A percentile compares a stretch with the other conserved stretches of the same genome.
phyloP scores from a whole-genome alignment of 768 basidiomycete genomes.

The Termitomyces sp. region DNA sequence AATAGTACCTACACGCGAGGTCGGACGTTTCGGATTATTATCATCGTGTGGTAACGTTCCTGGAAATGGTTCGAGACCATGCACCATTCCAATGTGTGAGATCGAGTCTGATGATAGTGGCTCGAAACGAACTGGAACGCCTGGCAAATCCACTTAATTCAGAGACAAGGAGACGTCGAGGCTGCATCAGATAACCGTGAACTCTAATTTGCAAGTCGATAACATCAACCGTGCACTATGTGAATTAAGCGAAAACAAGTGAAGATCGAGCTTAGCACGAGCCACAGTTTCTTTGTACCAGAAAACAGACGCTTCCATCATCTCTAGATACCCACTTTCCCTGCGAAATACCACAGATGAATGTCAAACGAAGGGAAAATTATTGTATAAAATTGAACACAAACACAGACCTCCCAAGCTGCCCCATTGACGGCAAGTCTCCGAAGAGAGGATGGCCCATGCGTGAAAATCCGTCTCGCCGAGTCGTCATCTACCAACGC shows the following conservation, averaged over 20 bases:
- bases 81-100: too few species aligned
- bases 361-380: neutral
- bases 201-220: too few species aligned
- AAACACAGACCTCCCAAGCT: slow-evolving; percentile 25
- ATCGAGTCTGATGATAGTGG: neutral
- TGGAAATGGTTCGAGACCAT: neutral
- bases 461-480: slow-evolving; percentile 17
- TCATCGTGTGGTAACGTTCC: neutral
- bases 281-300: neutral
- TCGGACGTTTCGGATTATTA: neutral
- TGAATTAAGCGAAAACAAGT: neutral
- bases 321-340: slow-evolving; percentile 11
- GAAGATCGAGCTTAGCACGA: neutral
- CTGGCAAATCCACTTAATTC: neutral
- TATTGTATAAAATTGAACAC: neutral
- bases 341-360: neutral
- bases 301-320: slow-evolving; percentile 2
- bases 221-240: neutral
- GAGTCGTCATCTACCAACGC: slow-evolving; percentile 15
- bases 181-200: neutral
- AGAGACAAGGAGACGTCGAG: too few species aligned
- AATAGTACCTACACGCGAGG: neutral
- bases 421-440: slow-evolving; percentile 25
- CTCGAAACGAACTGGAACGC: neutral
- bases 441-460: slow-evolving; percentile 21